Evolutionary conservation across 1,284 basidiomycete genomes (phyloP), one percentile per base, ranked within the genome.

Genomic region (Fistulinella staudtii): DNA sequence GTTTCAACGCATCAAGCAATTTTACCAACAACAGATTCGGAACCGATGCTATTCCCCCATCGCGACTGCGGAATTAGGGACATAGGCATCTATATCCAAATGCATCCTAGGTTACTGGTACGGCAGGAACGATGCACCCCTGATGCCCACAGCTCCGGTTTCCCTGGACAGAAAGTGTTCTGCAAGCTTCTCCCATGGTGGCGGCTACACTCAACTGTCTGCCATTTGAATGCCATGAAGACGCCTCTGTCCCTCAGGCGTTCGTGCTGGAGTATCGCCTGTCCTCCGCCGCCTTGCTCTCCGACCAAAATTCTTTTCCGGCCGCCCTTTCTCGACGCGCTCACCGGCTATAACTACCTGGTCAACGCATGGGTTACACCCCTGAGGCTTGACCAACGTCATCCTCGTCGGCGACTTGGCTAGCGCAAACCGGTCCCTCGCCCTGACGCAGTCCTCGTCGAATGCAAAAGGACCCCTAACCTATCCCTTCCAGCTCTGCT

Each of bases 21-120:
- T 36, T 57, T 58, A 3, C 61, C 71, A 10, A 67, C 71, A 27
- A 23, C 47, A 22, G 65, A 63, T 20, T 43, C 38, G 22, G 69
- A 74, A 48, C 74, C 73, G 65, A 73, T 5, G 67, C 71, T 3
- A 66, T 63, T 14, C 68, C 74, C 3, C 46, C n/a, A 60, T 77
- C n/a, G 55, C 83, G 31, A 65, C 59, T 0, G 78, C 72, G 4
- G 69, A 77, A 29, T 58, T 82, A 35, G 60, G 72, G 45, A 54
- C 55, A 18, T 76, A 65, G 67, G 71, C 74, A 8, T 55, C 60
- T 10, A 55, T 61, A n/a, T 66, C 72, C 8, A 56, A 67, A 24
- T 66, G 66, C 18, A 69, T 82, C 27, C 74, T 79, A 6, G 79
- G 77, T 3, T 82, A 81, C 53, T 81, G 79, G 79, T 61, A 71